phyloP scores from a whole-genome alignment of 176 grass and related monocot species.

The Themeda triandra region DNA sequence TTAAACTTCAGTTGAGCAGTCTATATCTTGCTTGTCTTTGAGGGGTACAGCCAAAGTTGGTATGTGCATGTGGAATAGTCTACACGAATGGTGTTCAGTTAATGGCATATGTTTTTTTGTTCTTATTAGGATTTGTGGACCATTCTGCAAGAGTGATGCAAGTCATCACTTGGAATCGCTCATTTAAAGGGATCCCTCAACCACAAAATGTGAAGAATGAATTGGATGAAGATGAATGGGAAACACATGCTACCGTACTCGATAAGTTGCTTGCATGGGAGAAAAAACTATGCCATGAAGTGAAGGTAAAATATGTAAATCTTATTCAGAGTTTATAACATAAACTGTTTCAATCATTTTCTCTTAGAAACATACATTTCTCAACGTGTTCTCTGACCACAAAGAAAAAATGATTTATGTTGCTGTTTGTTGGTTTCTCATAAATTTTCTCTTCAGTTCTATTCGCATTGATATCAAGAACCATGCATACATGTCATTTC shows the following conservation, averaged over 20 bases:
- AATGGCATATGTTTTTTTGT: neutral
- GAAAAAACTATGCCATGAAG: conserved; percentile 92
- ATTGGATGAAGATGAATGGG: conserved; percentile 64
- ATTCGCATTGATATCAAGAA: neutral
- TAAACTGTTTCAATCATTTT: neutral
- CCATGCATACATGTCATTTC: neutral
- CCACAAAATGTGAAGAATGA: conserved; percentile 49
- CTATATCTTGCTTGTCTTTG: conserved; percentile 16
- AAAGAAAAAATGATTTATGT: neutral
- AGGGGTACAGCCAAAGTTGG: neutral
- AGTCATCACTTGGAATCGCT: conserved; percentile 95
- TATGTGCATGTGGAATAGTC: neutral
- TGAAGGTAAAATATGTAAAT: conserved; percentile 56
- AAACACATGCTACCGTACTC: conserved; percentile 76
- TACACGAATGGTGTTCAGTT: neutral
- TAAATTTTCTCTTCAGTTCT: neutral
- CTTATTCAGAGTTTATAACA: neutral
- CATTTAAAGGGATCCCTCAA: conserved; percentile 61
- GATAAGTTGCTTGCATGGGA: conserved; percentile 98
- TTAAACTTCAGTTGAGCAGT: conserved; percentile 27
- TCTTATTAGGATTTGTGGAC: conserved; percentile 69
- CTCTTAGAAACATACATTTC: neutral
- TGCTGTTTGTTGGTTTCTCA: neutral
- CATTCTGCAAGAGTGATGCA: conserved; percentile 88
- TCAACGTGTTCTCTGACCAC: neutral